Conservation (phyloP, 257 asterid genomes). For the Perilla frutescens region DNA sequence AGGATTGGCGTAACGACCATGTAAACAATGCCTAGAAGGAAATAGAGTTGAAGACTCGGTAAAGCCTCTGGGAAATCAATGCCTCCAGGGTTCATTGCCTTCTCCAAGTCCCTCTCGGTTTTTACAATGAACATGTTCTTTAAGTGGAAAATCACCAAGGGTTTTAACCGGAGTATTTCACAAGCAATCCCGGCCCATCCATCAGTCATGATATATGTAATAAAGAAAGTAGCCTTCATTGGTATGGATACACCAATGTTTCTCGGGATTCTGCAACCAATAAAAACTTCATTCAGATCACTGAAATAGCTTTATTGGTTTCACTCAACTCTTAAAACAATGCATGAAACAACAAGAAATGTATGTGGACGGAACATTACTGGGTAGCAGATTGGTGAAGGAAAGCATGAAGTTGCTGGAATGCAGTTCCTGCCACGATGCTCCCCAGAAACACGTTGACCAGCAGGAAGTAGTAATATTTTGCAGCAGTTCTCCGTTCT, state of each 20-base stretch:
- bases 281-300: constrained; percentile 21
- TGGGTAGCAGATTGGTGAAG: constrained; percentile 85
- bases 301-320: not conserved
- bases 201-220: constrained; percentile 91
- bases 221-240: constrained; percentile 97
- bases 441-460: constrained; percentile 97
- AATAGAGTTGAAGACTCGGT: constrained; percentile 88
- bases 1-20: constrained; percentile 93
- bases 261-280: constrained; percentile 82
- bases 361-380: constrained; percentile 48
- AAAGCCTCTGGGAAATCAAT: constrained; percentile 78
- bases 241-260: constrained; percentile 97
- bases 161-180: constrained; percentile 84
- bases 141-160: constrained; percentile 77
- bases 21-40: constrained; percentile 89
- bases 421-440: constrained; percentile 94
- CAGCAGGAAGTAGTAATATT: constrained; percentile 93
- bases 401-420: constrained; percentile 93
- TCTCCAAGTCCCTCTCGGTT: constrained; percentile 86
- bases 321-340: not conserved
- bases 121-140: constrained; percentile 87
- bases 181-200: constrained; percentile 98
- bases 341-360: not conserved
- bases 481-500: constrained; percentile 89
- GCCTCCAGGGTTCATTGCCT: constrained; percentile 89